Base-by-base conservation (phyloP, 2,329 filamentous ascomycete species). In the Pleoardoris graminearum region DNA sequence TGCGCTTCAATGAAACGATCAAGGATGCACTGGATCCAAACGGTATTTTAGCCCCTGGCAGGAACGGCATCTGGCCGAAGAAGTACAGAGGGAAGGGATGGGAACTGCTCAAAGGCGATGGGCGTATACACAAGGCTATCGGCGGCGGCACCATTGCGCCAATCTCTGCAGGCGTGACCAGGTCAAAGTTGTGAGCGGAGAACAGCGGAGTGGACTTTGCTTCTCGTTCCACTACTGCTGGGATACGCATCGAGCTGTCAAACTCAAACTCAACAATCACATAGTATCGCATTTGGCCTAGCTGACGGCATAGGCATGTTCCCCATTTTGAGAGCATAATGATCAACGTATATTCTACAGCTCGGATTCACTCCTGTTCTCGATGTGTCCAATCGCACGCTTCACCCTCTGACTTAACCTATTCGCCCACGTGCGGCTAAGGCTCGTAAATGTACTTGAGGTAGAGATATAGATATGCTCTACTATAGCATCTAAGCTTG, bases 21-120 rank as follows among this genome's bases (percentile, higher is more conserved):
- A 80, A 80, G 63, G 75, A 79, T 62, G 71, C 73, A 1, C 50
- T 80, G 11, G 77, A 80, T 66, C 77, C 77, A 1, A 79, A 78
- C 53, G 77, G 77, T 0, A 79, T 80, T 47, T 55, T 80, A 42
- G 75, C 76, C 6, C 77, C 76, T 2, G 78, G 78, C 0, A 76
- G 76, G 54, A 76, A 76, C 53, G 77, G 77, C 1, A 75, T 80
- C n/a, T 79, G 76, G 77, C 70, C 72, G 1, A 61, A 56, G 47
- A 53, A 50, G 21, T 53, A 53, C 17, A 36, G 51, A 14, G 52
- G 54, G 6, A 61, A 59, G 25, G 58, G 58, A 7, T 61, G 58
- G 58, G 49, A 61, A 41, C 16, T 59, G 16, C 25, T 59, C 10
- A 56, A 51, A 3, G 52, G 33, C 14, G 44, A 47, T n/a, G n/a